A percentile compares a stretch with the other conserved stretches of the same genome.
Conservation (phyloP, 139 green algal species). For the Chlorella vulgaris region DNA sequence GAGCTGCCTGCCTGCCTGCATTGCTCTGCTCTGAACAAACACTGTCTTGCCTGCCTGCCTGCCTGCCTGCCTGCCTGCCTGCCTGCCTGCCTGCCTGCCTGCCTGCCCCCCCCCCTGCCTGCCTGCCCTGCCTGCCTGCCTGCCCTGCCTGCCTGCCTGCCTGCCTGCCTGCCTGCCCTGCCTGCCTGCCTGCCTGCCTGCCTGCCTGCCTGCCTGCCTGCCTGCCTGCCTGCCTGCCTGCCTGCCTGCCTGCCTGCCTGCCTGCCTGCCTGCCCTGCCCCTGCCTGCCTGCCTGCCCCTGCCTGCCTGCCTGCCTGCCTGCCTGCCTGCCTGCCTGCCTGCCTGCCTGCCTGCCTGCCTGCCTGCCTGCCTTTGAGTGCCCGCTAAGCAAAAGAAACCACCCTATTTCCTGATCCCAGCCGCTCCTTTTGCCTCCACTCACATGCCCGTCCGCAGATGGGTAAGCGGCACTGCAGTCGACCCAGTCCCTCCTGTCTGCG, state of each 20-base stretch:
- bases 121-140: too few relatives aligned
- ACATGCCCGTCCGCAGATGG: not conserved
- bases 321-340: too few relatives aligned
- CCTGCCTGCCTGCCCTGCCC: too few relatives aligned
- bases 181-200: not conserved
- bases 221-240: too few relatives aligned
- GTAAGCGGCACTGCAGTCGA: conserved; percentile 10
- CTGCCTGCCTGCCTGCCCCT: too few relatives aligned
- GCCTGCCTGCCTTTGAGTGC: not conserved
- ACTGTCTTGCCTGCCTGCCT: not conserved
- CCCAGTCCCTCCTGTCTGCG: not conserved
- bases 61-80: too few relatives aligned
- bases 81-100: too few relatives aligned
- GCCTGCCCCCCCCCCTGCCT: too few relatives aligned
- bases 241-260: too few relatives aligned
- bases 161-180: not conserved
- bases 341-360: too few relatives aligned
- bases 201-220: not conserved
- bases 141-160: not conserved
- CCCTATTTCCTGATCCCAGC: not conserved
- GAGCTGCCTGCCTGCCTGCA: not conserved
- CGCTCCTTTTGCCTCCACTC: not conserved
- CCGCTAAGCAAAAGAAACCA: not conserved
- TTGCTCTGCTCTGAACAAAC: not conserved
- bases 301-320: too few relatives aligned